Evolutionary conservation across 2,329 filamentous ascomycete genomes (phyloP).

Genomic region (Aspergillus ruber): DNA sequence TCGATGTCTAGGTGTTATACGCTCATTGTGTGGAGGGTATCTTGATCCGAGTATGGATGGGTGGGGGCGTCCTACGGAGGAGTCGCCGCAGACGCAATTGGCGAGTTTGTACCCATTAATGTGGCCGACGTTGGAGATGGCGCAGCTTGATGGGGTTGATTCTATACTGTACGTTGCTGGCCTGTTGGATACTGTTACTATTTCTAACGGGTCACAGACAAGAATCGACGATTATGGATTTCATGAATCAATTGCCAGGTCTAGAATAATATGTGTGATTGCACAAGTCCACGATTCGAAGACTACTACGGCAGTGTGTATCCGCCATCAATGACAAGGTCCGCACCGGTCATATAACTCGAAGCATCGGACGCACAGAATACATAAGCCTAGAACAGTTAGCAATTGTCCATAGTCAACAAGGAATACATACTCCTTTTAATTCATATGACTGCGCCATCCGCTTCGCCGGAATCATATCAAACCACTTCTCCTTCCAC

Average conservation of each 20-base stretch:
- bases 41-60: conserved; percentile 9
- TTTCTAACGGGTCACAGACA: conserved; percentile 2
- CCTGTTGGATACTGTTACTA: background rate
- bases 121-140: conserved; percentile 16
- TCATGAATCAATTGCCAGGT: conserved; percentile 12
- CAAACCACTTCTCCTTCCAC: conserved; percentile 33
- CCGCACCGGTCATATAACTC: conserved; percentile 44
- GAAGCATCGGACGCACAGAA: conserved; percentile 44
- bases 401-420: background rate
- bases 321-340: conserved; percentile 44
- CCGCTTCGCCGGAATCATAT: conserved; percentile 33
- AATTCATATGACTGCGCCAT: conserved; percentile 34
- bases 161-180: conserved; percentile 8
- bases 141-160: conserved; percentile 9
- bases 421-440: conserved; percentile 25
- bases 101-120: conserved; percentile 16
- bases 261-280: conserved; percentile 1
- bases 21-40: conserved; percentile 12
- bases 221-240: conserved; percentile 11
- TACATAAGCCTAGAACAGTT: conserved; percentile 30
- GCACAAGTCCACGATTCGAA: background rate
- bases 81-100: conserved; percentile 19
- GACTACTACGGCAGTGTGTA: conserved; percentile 31
- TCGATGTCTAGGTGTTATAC: conserved; percentile 12
- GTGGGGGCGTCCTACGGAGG: conserved; percentile 12